A percentile compares a stretch with the other conserved stretches of the same genome.
Conservation (phyloP, 306 rosid genomes). For the Dalbergia cochinchinensis region DNA sequence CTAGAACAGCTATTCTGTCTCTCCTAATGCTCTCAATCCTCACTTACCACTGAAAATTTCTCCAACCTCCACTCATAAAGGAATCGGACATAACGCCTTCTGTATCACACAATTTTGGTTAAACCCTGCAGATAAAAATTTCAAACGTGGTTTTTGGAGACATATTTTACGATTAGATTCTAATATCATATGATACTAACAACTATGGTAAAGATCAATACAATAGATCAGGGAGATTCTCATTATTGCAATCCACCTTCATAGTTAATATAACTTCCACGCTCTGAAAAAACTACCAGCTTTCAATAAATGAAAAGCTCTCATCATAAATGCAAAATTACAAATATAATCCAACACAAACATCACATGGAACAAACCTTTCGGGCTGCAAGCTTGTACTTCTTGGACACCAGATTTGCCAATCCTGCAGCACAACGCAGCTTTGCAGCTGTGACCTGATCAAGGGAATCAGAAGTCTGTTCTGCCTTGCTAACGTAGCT, state of each 20-base stretch:
- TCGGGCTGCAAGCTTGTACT: conserved; percentile 98
- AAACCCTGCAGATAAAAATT: background rate
- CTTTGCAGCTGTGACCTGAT: conserved; percentile 64
- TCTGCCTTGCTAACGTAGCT: conserved; percentile 96
- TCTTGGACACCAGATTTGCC: conserved; percentile 93
- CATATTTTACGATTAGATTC: background rate
- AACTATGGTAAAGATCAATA: background rate
- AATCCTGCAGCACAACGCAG: conserved; percentile 95
- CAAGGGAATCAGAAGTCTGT: conserved; percentile 79
- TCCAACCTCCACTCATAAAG: background rate
- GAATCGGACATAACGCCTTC: background rate
- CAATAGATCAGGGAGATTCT: conserved; percentile 1
- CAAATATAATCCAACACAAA: conserved; percentile 3
- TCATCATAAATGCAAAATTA: conserved; percentile 12
- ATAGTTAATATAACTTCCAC: background rate
- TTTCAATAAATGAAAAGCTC: background rate
- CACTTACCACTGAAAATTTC: background rate
- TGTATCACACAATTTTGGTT: background rate
- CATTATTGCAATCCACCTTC: background rate
- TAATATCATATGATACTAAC: background rate
- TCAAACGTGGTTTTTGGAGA: background rate
- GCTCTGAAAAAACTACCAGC: conserved; percentile 6
- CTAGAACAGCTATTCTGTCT: background rate
- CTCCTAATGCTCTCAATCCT: background rate
- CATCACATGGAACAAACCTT: conserved; percentile 66